These are phyloP conservation scores for Nectriaceae sp. DNA, from an alignment of 2,329 filamentous ascomycete genomes.

Conservation along the genomic window DNA sequence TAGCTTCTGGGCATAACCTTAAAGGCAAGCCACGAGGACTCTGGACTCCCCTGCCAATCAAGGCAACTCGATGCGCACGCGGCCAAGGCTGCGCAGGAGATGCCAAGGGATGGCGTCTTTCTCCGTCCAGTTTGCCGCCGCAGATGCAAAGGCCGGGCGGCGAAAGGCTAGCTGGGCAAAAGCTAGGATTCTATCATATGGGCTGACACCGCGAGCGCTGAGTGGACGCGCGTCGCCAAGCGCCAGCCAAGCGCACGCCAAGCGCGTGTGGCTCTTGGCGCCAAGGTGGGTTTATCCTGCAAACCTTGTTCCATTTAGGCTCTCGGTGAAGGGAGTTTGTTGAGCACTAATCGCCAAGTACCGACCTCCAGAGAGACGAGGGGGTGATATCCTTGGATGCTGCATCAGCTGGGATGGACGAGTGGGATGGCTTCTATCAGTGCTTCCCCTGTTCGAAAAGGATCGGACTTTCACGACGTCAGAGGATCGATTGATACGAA, in stretches of 20 bases:
- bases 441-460: no score
- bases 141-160: no score
- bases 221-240: constrained; percentile 13
- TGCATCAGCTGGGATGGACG: no score
- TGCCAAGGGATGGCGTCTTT: constrained; percentile 8
- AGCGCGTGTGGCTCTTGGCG: constrained; percentile 14
- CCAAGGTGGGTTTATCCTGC: constrained; percentile 10
- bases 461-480: no score
- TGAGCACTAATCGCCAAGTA: constrained; percentile 6
- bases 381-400: no score
- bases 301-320: constrained; percentile 25
- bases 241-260: constrained; percentile 10
- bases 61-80: constrained; percentile 4
- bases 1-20: constrained; percentile 24
- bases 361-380: constrained; percentile 19
- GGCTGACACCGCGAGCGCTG: neutral
- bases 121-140: neutral
- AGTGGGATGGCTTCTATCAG: no score
- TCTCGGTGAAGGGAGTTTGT: constrained; percentile 18
- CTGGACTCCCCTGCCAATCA: neutral
- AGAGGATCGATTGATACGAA: no score
- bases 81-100: constrained; percentile 24
- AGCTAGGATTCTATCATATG: constrained; percentile 5
- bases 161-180: no score
- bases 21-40: constrained; percentile 16